Conservation (phyloP, 306 rosid species). For the Vachellia pachyceras region DNA sequence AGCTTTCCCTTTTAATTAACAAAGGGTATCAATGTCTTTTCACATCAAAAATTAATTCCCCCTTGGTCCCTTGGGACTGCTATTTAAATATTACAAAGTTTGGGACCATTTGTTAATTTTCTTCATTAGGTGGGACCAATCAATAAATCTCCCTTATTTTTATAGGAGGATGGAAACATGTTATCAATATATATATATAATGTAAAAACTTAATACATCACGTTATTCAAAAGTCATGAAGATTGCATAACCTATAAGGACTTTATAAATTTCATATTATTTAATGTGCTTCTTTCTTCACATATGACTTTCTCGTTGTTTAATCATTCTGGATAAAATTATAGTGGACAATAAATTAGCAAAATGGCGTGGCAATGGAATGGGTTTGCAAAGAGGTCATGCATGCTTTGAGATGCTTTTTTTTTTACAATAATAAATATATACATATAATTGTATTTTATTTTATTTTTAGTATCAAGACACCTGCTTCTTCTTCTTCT, state of each 20-base stretch:
- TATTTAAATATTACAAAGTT: too few relatives aligned
- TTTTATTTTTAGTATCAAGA: background rate
- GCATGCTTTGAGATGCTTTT: background rate
- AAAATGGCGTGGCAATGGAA: background rate
- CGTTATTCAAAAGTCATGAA: background rate
- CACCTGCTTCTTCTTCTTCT: background rate
- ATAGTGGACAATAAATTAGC: constrained; percentile 1
- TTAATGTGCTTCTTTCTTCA: background rate
- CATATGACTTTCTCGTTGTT: background rate
- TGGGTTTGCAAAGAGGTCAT: background rate
- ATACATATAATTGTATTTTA: background rate
- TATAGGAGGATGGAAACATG: background rate
- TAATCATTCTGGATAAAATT: constrained; percentile 2
- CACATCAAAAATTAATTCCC: too few relatives aligned
- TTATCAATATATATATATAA: too few relatives aligned
- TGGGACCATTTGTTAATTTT: too few relatives aligned
- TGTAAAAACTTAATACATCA: background rate
- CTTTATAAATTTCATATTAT: background rate
- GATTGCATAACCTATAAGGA: background rate
- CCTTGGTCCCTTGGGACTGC: too few relatives aligned
- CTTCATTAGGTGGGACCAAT: too few relatives aligned
- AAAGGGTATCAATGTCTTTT: too few relatives aligned
- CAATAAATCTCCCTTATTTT: too few relatives aligned
- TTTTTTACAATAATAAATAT: background rate
- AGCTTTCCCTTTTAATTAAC: too few relatives aligned